phyloP scores from a whole-genome alignment of 2,329 filamentous ascomycete genomes.

The Phialophora expanda region DNA sequence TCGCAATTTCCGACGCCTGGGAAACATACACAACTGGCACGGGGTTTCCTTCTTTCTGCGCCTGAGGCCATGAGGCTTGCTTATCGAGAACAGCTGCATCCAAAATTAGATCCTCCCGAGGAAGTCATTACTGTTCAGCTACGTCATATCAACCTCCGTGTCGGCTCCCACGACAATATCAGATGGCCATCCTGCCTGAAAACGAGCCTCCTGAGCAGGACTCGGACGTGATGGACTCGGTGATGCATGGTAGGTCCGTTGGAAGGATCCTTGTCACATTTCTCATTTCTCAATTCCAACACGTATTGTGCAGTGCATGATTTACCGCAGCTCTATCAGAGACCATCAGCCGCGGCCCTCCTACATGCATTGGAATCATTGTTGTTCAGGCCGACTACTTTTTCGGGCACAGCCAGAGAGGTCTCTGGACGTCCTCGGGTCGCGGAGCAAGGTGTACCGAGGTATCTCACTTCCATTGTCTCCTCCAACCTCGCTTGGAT shows the following conservation, averaged over 20 bases:
- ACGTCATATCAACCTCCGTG: background rate
- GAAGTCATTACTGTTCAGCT: background rate
- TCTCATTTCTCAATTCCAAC: constrained; percentile 22
- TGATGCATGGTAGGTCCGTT: constrained; percentile 32
- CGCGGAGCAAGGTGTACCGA: constrained; percentile 49
- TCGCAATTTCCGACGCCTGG: constrained; percentile 1
- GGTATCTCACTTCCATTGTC: constrained; percentile 55
- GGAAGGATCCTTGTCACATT: constrained; percentile 8
- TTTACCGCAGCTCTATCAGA: constrained; percentile 81
- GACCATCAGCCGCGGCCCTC: constrained; percentile 69
- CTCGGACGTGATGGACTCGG: background rate
- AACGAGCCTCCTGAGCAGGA: background rate
- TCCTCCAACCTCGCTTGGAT: constrained; percentile 54
- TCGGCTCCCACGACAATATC: constrained; percentile 1
- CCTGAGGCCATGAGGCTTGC: background rate
- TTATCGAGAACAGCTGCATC: background rate
- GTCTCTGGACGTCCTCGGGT: constrained; percentile 44
- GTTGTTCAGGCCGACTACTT: constrained; percentile 64
- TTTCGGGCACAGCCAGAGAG: constrained; percentile 39
- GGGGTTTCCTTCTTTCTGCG: constrained; percentile 1
- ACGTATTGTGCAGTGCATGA: constrained; percentile 59
- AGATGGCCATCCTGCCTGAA: background rate
- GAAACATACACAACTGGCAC: background rate
- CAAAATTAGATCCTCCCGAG: background rate
- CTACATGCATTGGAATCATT: constrained; percentile 70